Percentiles rank a stretch among this genome's conserved stretches.
Evolutionary conservation across 2,329 filamentous ascomycete genomes (phyloP).

Genomic region (Pestalotiopsis sp.): DNA sequence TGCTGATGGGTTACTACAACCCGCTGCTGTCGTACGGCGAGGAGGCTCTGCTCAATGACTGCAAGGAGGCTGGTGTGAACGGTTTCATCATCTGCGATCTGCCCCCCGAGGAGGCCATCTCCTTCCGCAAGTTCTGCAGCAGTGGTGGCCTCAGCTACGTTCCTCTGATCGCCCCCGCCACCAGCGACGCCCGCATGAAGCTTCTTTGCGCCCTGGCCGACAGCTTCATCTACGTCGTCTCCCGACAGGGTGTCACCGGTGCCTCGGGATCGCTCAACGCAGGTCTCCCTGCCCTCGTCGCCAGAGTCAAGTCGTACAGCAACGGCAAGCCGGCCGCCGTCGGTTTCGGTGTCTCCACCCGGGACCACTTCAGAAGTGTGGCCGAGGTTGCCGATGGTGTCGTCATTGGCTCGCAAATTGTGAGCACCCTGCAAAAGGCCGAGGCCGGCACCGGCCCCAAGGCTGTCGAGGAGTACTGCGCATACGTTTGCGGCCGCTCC

Average conservation of each 20-base stretch:
- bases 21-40: slow-evolving; percentile 93
- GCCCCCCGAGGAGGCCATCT: slow-evolving; percentile 91
- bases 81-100: slow-evolving; percentile 97
- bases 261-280: slow-evolving; percentile 81
- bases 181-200: slow-evolving; percentile 91
- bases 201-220: slow-evolving; percentile 95
- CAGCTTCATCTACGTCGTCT: slow-evolving; percentile 99
- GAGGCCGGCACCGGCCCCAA: slow-evolving; percentile 67
- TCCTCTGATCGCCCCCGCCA: slow-evolving; percentile 92
- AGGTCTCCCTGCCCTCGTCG: slow-evolving; percentile 78
- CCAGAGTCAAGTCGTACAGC: slow-evolving; percentile 88
- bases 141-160: slow-evolving; percentile 88
- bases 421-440: slow-evolving; percentile 76
- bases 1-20: slow-evolving; percentile 99
- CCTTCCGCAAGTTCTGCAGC: slow-evolving; percentile 84
- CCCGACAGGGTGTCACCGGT: slow-evolving; percentile 94
- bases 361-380: slow-evolving; percentile 89
- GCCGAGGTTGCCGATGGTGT: slow-evolving; percentile 87
- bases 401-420: slow-evolving; percentile 94
- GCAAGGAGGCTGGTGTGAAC: slow-evolving; percentile 82
- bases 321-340: slow-evolving; percentile 89
- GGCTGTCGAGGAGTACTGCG: slow-evolving; percentile 85
- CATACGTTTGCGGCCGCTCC: slow-evolving; percentile 60
- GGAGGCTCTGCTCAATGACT: slow-evolving; percentile 83
- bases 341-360: slow-evolving; percentile 94